Evolutionary conservation across 495 filamentous ascomycete genomes (phyloP), one percentile per base, ranked within the genome.

Genomic region (Penicillium coffeae): DNA sequence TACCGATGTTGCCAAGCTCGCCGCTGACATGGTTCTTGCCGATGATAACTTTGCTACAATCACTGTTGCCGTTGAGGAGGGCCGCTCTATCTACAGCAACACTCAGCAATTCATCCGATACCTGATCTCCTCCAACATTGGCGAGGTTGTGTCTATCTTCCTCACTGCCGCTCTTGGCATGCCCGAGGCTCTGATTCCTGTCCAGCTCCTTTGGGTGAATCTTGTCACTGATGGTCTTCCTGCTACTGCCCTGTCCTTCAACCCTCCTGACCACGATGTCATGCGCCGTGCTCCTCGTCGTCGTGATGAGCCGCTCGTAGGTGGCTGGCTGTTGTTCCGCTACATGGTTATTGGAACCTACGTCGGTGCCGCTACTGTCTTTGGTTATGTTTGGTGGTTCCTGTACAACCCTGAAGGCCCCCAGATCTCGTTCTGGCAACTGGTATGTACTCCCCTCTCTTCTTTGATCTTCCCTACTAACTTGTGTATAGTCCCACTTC

Each of bases 51-150:
- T 99, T 64, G 93, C 94, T 38, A 97, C 94, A 20, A 99, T 99
- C 60, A 88, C 92, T 58, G 79, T 88, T 46, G 94, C 94, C 27
- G 90, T 99, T 43, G 93, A 96, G 68, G 94, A 99, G 69, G 94
- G 94, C 44, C 85, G 94, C 44, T 90, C 90, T 25, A 99, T 99
- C 73, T 99, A 95, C 78, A 96, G 92, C 83, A 99, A 99, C 77
- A 99, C 94, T 2, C 94, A 99, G 64, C 94, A 99, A 64, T 99
- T 99, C 67, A 99, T 99, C 69, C 88, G 94, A 21, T 99, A 99
- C 65, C 78, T 99, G 41, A 99, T 99, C 68, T 96, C 90, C 8
- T 96, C 91, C 22, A 99, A 99, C 72, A 99, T 99, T 41, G 94
- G 94, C 68, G 94, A 99, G 65, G 94, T 99, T 25, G 94, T 99